Percentiles rank a stretch among this genome's conserved stretches.
These are phyloP conservation scores for Kregervanrija delftensis DNA, from an alignment of 805 yeast genomes.

Conservation along the genomic window DNA sequence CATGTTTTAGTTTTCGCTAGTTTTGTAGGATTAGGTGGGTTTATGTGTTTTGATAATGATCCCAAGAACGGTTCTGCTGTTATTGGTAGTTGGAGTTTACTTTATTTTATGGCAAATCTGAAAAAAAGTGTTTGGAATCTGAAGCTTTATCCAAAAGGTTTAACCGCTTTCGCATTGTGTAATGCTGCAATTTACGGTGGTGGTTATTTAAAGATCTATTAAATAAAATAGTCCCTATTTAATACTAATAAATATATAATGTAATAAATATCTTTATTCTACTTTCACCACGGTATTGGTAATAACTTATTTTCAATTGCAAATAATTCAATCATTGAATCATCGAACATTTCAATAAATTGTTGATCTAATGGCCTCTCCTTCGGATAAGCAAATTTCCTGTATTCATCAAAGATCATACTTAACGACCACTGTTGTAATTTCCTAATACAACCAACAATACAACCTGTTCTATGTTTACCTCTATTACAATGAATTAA, in stretches of 20 bases:
- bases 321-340: constrained; percentile 46
- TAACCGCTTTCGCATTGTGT: constrained; percentile 51
- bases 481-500: constrained; percentile 95
- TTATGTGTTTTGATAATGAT: constrained; percentile 73
- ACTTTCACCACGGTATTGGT: constrained; percentile 59
- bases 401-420: constrained; percentile 91
- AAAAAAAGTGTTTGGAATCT: constrained; percentile 47
- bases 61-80: constrained; percentile 76
- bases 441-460: constrained; percentile 86
- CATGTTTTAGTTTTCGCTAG: constrained; percentile 46
- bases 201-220: constrained; percentile 45
- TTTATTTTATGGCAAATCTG: constrained; percentile 70
- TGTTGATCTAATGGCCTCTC: constrained; percentile 95
- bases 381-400: constrained; percentile 92
- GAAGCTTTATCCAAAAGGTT: constrained; percentile 54
- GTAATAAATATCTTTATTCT: not conserved
- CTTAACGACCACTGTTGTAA: constrained; percentile 90
- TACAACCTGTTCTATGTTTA: constrained; percentile 93
- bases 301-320: constrained; percentile 52
- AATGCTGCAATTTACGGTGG: constrained; percentile 66
- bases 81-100: constrained; percentile 69
- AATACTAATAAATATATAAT: not conserved
- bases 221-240: constrained; percentile 1
- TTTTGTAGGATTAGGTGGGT: constrained; percentile 60
- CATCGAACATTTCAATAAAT: constrained; percentile 85